A percentile compares a stretch with the other conserved stretches of the same genome.
phyloP scores from a whole-genome alignment of 2,329 filamentous ascomycete genomes.

The Geoglossum cookeanum region DNA sequence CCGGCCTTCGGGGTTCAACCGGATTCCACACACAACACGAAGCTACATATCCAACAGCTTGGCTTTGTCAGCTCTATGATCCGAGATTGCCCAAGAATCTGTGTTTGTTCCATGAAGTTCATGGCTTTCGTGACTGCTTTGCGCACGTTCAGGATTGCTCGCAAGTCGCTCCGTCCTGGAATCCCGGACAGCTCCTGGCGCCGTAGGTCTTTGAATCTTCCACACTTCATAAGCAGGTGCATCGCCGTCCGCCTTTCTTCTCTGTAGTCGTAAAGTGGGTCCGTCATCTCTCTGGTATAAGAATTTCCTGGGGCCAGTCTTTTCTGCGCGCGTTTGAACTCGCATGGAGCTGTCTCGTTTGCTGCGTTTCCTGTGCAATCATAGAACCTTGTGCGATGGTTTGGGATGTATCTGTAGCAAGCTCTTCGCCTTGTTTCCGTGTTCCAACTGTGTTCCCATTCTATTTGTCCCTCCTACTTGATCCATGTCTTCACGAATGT shows the following conservation, averaged over 20 bases:
- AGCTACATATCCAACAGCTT: too few relatives aligned
- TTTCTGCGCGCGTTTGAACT: constrained; percentile 8
- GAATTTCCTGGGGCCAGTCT: constrained; percentile 7
- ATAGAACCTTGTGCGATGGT: background rate
- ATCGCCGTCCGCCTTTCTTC: constrained; percentile 7
- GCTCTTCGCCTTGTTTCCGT: background rate
- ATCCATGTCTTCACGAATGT: background rate
- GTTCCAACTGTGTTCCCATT: background rate
- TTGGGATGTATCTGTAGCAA: background rate
- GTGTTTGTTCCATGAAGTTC: background rate
- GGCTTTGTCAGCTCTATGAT: background rate
- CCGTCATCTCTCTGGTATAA: constrained; percentile 5
- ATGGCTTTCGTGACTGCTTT: background rate
- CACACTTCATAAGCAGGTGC: constrained; percentile 8
- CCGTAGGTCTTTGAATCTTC: constrained; percentile 6
- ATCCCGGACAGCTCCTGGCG: constrained; percentile 5
- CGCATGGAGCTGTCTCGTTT: constrained; percentile 7
- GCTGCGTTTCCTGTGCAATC: background rate
- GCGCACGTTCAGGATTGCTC: background rate
- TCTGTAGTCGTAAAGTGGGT: constrained; percentile 5
- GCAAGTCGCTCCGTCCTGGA: background rate
- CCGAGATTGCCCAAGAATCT: background rate
- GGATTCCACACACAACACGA: too few relatives aligned
- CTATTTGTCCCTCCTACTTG: background rate
- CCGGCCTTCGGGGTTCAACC: too few relatives aligned